Evolutionary conservation across 305 asterid genomes (phyloP), one percentile per base, ranked within the genome.

Genomic region (Fraxinus latifolia): DNA sequence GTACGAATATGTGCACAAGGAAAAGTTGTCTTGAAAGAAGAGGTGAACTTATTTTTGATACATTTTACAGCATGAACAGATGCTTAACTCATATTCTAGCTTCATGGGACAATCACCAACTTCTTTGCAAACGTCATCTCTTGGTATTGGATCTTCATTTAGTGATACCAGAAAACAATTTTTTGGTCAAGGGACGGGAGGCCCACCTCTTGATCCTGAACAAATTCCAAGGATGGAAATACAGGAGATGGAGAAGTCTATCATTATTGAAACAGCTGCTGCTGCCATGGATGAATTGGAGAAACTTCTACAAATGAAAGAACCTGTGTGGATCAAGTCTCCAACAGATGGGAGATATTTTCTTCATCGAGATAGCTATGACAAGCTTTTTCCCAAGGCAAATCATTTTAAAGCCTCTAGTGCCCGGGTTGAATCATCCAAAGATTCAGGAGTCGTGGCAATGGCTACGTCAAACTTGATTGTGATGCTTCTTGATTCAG

Each of bases 391-490:
- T 58, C 89, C 93, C 36, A 87, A 87, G 82, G 27, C 78, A 21
- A 79, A 68, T 82, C 86, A 82, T 74, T 62, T 84, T 19, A 91
- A 80, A 62, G 80, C 81, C 5, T 55, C 92, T n/a, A 87, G 81
- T 77, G 83, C 94, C 76, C 85, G 95, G 68, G 83, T 82, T 29
- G 97, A 95, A 86, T 95, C 98, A 7, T 92, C 97, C 0, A 93
- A 83, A 79, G 89, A 90, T 42, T 89, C 91, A 14, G 92, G 88
- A 3, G 86, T 87, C 87, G 94, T 95, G 70, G 79, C 88, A 72
- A 86, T 91, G 90, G 47, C 88, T 77, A 87, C 91, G 21, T 74
- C 19, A 37, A 85, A 93, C 37, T 83, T 93, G 79, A 76, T 89
- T 14, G 86, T 91, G 50, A 95, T 86, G 84, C 87, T 92, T 84